Evolutionary conservation across 345 rosid genomes (phyloP), one percentile per base, ranked within the genome.

Genomic region (Euclidium syriacum): DNA sequence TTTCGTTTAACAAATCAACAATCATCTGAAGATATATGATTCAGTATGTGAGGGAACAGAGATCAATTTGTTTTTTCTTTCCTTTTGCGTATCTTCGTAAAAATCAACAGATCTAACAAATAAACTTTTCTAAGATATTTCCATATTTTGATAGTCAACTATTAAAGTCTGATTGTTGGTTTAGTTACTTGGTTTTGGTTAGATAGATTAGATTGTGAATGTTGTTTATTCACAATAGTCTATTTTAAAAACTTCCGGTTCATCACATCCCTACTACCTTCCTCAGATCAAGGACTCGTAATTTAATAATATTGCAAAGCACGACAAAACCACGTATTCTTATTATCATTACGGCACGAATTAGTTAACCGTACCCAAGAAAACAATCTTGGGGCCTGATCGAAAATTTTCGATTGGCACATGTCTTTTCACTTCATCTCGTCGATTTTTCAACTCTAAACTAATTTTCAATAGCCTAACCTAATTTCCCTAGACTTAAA

Each of bases 311-410:
- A 5, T 15, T n/a, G 46, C 18, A 62, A 14, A 3, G 33, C 65
- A n/a, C 22, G 23, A 61, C 65, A 34, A 33, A 62, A 16, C 18
- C 56, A 46, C 56, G 35, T 35, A 34, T 25, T 48, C 5, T 61
- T 33, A 20, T 16, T 34, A 34, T 14, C 20, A 24, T 33, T 33
- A 47, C 7, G 16, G 24, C 42, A 44, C 30, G 30, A 43, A 23
- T 32, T 30, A 10, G 44, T 30, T 18, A n/a, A 41, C 18, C 7
- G 24, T 24, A 42, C n/a, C 51, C 27, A 41, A 12, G 38, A 55
- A 52, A 29, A 57, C 50, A 34, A 26, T 41, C 27, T 41, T 11
- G 51, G 62, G 7, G 12, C 36, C 23, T 26, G 24, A 40, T 26
- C 7, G 17, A 33, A 57, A 25, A 8, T 40, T 57, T 57, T 57